These are phyloP conservation scores for Leccinum arenicola DNA, from an alignment of 768 basidiomycete genomes.

Conservation along the genomic window DNA sequence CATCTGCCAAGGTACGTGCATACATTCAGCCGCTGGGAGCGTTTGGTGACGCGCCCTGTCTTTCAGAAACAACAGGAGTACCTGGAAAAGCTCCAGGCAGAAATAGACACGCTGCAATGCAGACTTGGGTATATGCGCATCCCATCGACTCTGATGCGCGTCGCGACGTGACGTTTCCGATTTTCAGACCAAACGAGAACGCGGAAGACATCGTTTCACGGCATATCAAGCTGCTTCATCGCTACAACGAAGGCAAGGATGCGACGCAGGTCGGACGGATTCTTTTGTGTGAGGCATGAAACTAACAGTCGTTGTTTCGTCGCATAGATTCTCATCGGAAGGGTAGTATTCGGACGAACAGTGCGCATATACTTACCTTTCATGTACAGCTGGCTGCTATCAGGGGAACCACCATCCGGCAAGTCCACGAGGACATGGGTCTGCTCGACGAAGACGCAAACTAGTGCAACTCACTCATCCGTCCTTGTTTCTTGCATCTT, in stretches of 20 bases:
- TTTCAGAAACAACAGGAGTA: slow-evolving; percentile 51
- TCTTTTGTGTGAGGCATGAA: background rate
- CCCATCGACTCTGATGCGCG: background rate
- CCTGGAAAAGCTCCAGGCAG: slow-evolving; percentile 44
- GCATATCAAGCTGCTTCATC: slow-evolving; percentile 71
- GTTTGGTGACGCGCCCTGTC: background rate
- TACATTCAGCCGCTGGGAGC: background rate
- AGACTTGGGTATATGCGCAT: slow-evolving; percentile 40
- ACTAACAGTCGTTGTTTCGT: background rate
- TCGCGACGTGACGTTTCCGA: background rate
- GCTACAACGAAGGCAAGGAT: slow-evolving; percentile 81
- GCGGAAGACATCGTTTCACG: slow-evolving; percentile 58
- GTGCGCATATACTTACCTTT: slow-evolving; percentile 13
- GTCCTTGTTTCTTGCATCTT: slow-evolving; percentile 2
- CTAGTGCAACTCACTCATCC: slow-evolving; percentile 8
- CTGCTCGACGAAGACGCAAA: slow-evolving; percentile 56
- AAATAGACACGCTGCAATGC: slow-evolving; percentile 46
- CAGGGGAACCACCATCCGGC: slow-evolving; percentile 65
- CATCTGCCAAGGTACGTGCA: slow-evolving; percentile 29
- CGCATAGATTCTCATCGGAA: slow-evolving; percentile 72
- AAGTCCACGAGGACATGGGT: slow-evolving; percentile 72
- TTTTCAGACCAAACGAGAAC: slow-evolving; percentile 40
- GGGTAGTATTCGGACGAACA: slow-evolving; percentile 39
- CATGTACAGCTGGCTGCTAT: slow-evolving; percentile 62
- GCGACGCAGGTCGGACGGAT: slow-evolving; percentile 59